Evolutionary conservation across 805 yeast species (phyloP).

Genomic region (Ogataea naganishii): DNA sequence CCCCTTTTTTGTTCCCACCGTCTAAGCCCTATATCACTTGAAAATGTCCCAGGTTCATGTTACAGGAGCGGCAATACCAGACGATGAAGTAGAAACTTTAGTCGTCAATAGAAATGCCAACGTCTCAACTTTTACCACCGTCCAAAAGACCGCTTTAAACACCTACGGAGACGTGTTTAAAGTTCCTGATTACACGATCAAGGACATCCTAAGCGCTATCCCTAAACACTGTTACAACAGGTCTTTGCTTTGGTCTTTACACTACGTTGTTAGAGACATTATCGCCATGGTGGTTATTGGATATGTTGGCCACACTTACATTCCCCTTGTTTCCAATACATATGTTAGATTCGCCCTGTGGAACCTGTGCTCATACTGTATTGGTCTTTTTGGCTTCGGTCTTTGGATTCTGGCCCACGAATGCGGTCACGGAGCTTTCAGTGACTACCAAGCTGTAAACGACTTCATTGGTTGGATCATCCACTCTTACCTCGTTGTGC

Average conservation of each 20-base stretch:
- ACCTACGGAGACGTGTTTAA: constrained; percentile 45
- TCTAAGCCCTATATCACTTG: no score
- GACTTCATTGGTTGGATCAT: constrained; percentile 54
- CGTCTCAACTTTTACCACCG: constrained; percentile 12
- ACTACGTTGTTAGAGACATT: constrained; percentile 47
- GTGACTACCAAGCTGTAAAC: constrained; percentile 43
- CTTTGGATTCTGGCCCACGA: constrained; percentile 58
- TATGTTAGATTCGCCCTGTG: constrained; percentile 31
- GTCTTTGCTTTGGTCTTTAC: constrained; percentile 37
- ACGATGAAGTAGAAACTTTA: no score
- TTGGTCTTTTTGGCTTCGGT: constrained; percentile 47
- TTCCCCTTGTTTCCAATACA: constrained; percentile 30
- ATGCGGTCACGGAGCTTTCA: constrained; percentile 58
- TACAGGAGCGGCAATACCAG: no score
- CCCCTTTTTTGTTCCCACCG: no score
- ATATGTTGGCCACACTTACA: constrained; percentile 31
- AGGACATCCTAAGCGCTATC: constrained; percentile 46
- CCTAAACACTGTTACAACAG: constrained; percentile 57
- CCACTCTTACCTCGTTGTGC: constrained; percentile 49
- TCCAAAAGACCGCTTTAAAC: constrained; percentile 31
- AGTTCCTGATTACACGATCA: constrained; percentile 56
- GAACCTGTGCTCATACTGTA: constrained; percentile 28
- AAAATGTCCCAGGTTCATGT: no score
- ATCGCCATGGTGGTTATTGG: constrained; percentile 33
- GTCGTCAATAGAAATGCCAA: constrained; percentile 11